phyloP scores from a whole-genome alignment of 176 grass and related monocot genomes.

The Aegilops longissima region DNA sequence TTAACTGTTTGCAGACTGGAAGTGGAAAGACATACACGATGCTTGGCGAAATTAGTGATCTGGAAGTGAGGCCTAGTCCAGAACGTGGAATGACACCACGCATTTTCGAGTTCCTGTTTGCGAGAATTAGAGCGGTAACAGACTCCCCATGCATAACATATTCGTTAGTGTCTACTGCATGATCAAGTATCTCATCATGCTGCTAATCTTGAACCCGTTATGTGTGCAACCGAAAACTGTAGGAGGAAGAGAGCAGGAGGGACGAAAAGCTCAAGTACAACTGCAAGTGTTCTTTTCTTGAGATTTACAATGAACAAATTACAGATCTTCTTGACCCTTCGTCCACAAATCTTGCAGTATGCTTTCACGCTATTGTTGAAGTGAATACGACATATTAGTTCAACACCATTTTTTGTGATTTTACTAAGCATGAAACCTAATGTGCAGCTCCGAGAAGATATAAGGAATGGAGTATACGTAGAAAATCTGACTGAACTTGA shows the following conservation, averaged over 20 bases:
- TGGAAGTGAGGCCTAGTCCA: slow-evolving; percentile 75
- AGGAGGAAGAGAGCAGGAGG: slow-evolving; percentile 98
- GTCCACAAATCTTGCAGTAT: slow-evolving; percentile 80
- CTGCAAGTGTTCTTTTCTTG: slow-evolving; percentile 95
- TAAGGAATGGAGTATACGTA: slow-evolving; percentile 77
- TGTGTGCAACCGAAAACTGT: slow-evolving; percentile 11
- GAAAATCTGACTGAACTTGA: slow-evolving; percentile 91
- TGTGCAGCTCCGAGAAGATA: slow-evolving; percentile 83
- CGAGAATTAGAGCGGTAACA: slow-evolving; percentile 93
- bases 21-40: slow-evolving; percentile 97
- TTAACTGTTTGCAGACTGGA: slow-evolving; percentile 65
- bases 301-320: slow-evolving; percentile 99
- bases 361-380: slow-evolving; percentile 33
- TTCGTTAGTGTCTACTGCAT: not conserved
- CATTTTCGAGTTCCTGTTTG: slow-evolving; percentile 96
- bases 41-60: slow-evolving; percentile 86
- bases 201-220: not conserved
- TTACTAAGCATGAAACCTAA: slow-evolving; percentile 19
- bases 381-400: slow-evolving; percentile 8
- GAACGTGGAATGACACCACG: slow-evolving; percentile 93
- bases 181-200: not conserved
- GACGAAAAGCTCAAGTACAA: slow-evolving; percentile 97
- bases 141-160: not conserved
- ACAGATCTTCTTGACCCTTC: slow-evolving; percentile 96
- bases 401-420: slow-evolving; percentile 18